phyloP scores from a whole-genome alignment of 805 yeast species.

The Cyberlindnera maritima region DNA sequence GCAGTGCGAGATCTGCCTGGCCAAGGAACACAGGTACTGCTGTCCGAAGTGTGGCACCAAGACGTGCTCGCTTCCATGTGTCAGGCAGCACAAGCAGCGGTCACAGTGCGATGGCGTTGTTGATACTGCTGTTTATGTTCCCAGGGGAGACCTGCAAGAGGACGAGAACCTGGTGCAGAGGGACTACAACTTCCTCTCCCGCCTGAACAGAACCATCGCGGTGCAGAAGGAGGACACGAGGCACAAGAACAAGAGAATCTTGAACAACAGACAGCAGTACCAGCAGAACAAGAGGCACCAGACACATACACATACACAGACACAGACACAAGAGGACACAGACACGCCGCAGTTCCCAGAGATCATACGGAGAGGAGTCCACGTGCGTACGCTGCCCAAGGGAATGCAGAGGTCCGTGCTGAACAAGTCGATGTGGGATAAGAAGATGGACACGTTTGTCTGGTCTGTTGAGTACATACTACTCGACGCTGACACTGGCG shows the following conservation, averaged over 20 bases:
- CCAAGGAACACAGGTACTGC: conserved; percentile 52
- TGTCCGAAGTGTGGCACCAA: conserved; percentile 74
- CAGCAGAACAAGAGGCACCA: conserved; percentile 25
- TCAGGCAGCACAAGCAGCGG: conserved; percentile 62
- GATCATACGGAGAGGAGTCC: conserved; percentile 59
- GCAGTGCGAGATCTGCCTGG: conserved; percentile 47
- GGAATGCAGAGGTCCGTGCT: conserved; percentile 69
- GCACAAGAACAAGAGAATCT: conserved; percentile 43
- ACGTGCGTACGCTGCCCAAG: conserved; percentile 57
- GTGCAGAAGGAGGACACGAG: conserved; percentile 52
- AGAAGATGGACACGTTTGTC: conserved; percentile 52
- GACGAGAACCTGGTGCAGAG: conserved; percentile 50
- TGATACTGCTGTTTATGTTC: conserved; percentile 57
- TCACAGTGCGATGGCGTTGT: conserved; percentile 64
- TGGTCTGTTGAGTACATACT: conserved; percentile 83
- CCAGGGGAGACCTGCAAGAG: conserved; percentile 44
- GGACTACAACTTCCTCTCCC: conserved; percentile 74
- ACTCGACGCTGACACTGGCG: conserved; percentile 30
- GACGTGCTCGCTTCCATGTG: conserved; percentile 74
- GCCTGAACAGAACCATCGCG: conserved; percentile 56
- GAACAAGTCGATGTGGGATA: conserved; percentile 73
- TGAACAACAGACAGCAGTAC: conserved; percentile 20
- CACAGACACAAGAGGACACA: conserved; percentile 1
- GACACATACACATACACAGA: no score
- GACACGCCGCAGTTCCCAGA: conserved; percentile 1